Conservation (phyloP, 176 grass and related monocot species). For the Phoenix dactylifera region DNA sequence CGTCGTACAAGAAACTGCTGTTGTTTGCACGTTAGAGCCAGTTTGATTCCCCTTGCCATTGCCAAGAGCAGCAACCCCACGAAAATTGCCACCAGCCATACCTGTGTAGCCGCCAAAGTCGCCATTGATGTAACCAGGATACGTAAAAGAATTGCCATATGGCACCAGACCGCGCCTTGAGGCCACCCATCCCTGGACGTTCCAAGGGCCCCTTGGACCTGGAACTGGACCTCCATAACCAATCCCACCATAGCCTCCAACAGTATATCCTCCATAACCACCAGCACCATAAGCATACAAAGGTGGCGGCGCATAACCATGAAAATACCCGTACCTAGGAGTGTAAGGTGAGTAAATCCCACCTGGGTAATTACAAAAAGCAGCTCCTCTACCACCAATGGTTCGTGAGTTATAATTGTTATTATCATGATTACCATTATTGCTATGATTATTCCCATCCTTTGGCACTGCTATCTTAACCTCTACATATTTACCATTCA, state of each 20-base stretch:
- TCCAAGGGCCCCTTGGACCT: constrained; percentile 4
- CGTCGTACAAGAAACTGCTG: constrained; percentile 16
- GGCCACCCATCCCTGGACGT: constrained; percentile 30
- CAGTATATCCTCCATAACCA: constrained; percentile 8
- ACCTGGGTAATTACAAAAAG: constrained; percentile 9
- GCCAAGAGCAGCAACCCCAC: constrained; percentile 24
- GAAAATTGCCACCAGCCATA: constrained; percentile 15
- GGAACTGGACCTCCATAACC: constrained; percentile 3
- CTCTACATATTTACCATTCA: constrained; percentile 23
- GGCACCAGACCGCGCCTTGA: constrained; percentile 29
- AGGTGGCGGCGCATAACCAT: constrained; percentile 4
- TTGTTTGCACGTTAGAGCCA: constrained; percentile 29
- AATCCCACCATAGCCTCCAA: constrained; percentile 11
- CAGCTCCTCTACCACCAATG: neutral
- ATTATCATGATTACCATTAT: neutral
- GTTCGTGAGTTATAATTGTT: neutral
- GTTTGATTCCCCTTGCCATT: constrained; percentile 37
- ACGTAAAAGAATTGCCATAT: constrained; percentile 22
- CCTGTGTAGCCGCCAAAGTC: too few relatives aligned
- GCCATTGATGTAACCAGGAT: constrained; percentile 21
- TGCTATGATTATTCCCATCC: neutral
- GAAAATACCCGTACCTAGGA: neutral
- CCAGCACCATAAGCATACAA: constrained; percentile 1
- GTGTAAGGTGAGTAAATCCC: neutral
- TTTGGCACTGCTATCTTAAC: constrained; percentile 21